Percentiles rank a stretch among this genome's conserved stretches.
Evolutionary conservation across 164 flowering plant species (phyloP).

Genomic region (Macadamia integrifolia): DNA sequence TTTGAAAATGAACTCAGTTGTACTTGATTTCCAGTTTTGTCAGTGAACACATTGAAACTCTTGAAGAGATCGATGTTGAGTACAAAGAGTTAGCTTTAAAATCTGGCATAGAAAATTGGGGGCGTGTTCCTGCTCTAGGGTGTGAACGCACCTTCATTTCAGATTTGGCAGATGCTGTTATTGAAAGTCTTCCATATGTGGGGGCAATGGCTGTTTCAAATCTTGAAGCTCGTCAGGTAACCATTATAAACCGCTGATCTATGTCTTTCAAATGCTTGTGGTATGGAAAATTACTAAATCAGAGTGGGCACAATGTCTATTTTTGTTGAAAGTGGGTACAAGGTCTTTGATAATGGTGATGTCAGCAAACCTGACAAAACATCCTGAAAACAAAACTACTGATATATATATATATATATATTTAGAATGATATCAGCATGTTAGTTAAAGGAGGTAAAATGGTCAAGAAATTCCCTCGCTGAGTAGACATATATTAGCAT

Average conservation of each 20-base stretch:
- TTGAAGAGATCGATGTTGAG: constrained; percentile 97
- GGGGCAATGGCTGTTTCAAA: constrained; percentile 98
- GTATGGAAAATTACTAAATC: background rate
- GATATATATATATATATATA: too few species aligned
- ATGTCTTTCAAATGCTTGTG: constrained; percentile 5
- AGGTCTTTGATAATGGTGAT: background rate
- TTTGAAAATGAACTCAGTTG: constrained; percentile 4
- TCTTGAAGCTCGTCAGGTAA: constrained; percentile 94
- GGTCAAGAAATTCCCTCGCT: background rate
- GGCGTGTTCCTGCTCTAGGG: constrained; percentile 95
- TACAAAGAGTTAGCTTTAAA: constrained; percentile 89
- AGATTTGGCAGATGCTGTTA: constrained; percentile 97
- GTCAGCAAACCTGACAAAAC: background rate
- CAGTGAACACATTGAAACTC: constrained; percentile 96
- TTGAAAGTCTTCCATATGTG: constrained; percentile 94
- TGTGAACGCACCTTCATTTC: constrained; percentile 89
- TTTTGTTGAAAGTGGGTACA: too few species aligned
- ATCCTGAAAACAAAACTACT: too few species aligned
- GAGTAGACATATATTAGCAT: too few species aligned
- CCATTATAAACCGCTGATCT: background rate
- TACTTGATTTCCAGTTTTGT: constrained; percentile 62
- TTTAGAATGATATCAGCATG: background rate
- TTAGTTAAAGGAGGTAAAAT: background rate
- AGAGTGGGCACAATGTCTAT: background rate
- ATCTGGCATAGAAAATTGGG: constrained; percentile 93